Conservation (phyloP, 495 filamentous ascomycete genomes). For the Annulohypoxylon stygium region DNA sequence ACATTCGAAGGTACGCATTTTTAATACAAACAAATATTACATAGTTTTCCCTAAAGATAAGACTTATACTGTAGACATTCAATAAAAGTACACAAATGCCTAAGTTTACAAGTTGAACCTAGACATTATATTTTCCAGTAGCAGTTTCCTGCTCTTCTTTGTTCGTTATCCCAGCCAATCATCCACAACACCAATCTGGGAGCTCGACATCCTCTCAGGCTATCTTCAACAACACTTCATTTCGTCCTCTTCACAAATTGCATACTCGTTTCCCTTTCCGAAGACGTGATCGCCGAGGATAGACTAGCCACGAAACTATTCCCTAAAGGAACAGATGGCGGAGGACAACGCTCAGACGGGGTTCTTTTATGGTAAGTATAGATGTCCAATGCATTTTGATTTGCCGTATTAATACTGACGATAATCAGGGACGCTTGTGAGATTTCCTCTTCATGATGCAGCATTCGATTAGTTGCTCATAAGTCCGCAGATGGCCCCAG, state of each 20-base stretch:
- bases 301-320: background rate
- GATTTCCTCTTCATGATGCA: background rate
- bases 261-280: background rate
- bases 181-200: background rate
- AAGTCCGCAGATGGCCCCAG: conserved; percentile 77
- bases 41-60: background rate
- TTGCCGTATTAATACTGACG: conserved; percentile 17
- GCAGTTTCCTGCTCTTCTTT: too few relatives aligned
- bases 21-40: background rate
- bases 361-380: conserved; percentile 75
- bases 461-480: conserved; percentile 44
- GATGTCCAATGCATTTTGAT: background rate
- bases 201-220: background rate
- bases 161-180: too few relatives aligned
- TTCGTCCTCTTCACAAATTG: background rate
- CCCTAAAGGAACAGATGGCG: conserved; percentile 14
- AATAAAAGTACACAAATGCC: background rate
- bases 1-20: background rate
- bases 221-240: background rate
- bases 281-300: background rate
- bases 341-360: conserved; percentile 59
- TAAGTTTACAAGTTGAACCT: conserved; percentile 2
- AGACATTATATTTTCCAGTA: background rate
- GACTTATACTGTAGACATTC: background rate
- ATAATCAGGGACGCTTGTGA: conserved; percentile 56